phyloP scores from a whole-genome alignment of 768 basidiomycete genomes.

The Paxillus rubicundulus region DNA sequence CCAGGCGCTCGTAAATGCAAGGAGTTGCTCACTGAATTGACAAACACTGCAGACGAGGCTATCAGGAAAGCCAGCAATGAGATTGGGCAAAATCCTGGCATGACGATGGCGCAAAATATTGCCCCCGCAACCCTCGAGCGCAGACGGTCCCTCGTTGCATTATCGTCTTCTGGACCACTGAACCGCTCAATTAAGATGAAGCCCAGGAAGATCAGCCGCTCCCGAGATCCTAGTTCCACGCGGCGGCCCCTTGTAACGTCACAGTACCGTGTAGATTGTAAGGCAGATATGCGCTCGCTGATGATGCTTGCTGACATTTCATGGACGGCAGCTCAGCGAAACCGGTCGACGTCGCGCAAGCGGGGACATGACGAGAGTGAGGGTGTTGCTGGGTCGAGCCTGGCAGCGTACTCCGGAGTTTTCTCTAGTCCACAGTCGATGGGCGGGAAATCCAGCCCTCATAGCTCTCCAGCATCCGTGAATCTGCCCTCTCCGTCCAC shows the following conservation, averaged over 20 bases:
- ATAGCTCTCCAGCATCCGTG: conserved; percentile 73
- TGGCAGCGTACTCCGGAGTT: conserved; percentile 48
- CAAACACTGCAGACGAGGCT: conserved; percentile 67
- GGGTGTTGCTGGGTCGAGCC: conserved; percentile 40
- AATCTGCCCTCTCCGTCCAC: conserved; percentile 71
- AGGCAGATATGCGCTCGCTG: conserved; percentile 26
- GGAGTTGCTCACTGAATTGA: conserved; percentile 69
- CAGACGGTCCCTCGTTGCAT: conserved; percentile 50
- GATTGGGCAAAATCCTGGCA: conserved; percentile 17
- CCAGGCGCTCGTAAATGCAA: conserved; percentile 87
- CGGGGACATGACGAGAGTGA: conserved; percentile 69
- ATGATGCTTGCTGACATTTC: conserved; percentile 15
- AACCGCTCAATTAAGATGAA: conserved; percentile 52
- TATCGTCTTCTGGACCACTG: conserved; percentile 36
- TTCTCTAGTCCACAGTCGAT: conserved; percentile 54
- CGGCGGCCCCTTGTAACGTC: conserved; percentile 59
- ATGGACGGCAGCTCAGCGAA: conserved; percentile 51
- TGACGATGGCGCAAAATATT: conserved; percentile 25
- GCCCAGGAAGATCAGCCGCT: conserved; percentile 53
- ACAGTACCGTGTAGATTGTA: conserved; percentile 65
- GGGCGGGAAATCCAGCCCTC: conserved; percentile 52
- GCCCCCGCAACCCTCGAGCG: conserved; percentile 45
- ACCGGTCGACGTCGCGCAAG: conserved; percentile 73
- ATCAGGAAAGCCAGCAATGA: conserved; percentile 38
- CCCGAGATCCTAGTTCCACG: conserved; percentile 53